Conservation (phyloP, 257 asterid species). For the Gynochthodes officinalis region DNA sequence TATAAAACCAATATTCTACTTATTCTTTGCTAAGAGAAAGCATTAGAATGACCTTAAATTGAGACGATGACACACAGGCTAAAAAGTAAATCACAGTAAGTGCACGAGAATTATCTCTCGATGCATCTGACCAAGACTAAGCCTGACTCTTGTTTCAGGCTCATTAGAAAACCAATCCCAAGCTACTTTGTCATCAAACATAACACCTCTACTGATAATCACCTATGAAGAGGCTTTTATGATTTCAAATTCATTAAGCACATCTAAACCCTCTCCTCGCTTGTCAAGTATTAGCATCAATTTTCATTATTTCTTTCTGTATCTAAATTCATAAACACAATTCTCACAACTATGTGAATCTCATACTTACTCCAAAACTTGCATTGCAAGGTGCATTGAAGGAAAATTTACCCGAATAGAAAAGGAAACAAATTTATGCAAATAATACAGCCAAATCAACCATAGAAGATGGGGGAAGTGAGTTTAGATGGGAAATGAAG, state of each 20-base stretch:
- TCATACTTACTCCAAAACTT: neutral
- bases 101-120: neutral
- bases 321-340: neutral
- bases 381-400: neutral
- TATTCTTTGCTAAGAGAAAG: neutral
- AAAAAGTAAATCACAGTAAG: neutral
- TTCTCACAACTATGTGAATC: neutral
- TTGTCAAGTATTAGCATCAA: neutral
- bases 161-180: too few species aligned
- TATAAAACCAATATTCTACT: too few species aligned
- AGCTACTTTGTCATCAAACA: too few species aligned
- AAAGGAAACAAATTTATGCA: too few species aligned
- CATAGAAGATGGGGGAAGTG: neutral
- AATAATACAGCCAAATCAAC: neutral
- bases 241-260: neutral
- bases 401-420: neutral
- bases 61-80: neutral
- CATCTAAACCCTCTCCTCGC: neutral
- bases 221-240: neutral
- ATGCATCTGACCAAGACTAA: neutral
- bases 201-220: too few species aligned
- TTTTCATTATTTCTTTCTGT: neutral
- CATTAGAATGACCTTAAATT: neutral
- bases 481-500: neutral
- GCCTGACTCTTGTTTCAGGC: too few species aligned